These are phyloP conservation scores for Oryza rufipogon DNA, from an alignment of 176 grass and related monocot species.

Conservation along the genomic window DNA sequence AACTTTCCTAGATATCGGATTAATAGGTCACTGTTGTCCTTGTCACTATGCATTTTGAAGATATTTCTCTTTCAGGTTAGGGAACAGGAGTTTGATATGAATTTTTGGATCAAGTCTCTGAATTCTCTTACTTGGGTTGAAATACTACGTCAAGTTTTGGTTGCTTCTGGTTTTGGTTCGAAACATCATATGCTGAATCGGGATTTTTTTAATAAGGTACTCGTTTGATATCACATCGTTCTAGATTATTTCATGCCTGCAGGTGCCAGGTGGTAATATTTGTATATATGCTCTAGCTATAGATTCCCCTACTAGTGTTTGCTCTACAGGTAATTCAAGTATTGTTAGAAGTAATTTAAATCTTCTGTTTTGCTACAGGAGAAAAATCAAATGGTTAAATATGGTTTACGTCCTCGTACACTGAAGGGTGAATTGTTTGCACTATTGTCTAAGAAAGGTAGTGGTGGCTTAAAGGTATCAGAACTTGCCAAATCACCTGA, in stretches of 20 bases:
- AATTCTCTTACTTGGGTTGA: conserved; percentile 98
- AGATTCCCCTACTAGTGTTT: not conserved
- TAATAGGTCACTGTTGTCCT: not conserved
- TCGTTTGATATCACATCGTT: conserved; percentile 16
- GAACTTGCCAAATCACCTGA: conserved; percentile 68
- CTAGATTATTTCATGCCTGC: conserved; percentile 19
- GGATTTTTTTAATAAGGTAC: conserved; percentile 83
- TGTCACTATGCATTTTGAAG: conserved; percentile 11
- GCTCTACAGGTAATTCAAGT: conserved; percentile 21
- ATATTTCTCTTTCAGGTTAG: conserved; percentile 68
- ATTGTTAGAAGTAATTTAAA: conserved; percentile 27
- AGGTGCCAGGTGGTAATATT: conserved; percentile 12
- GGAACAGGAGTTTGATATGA: conserved; percentile 86
- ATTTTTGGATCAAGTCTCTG: conserved; percentile 68
- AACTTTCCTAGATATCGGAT: not conserved
- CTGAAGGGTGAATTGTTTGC: conserved; percentile 91
- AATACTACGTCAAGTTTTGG: conserved; percentile 90
- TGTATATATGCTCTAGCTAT: conserved; percentile 22
- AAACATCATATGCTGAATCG: conserved; percentile 61
- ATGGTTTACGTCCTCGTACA: conserved; percentile 74
- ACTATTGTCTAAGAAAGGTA: conserved; percentile 91
- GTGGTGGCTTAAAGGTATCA: conserved; percentile 70
- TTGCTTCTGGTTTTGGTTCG: conserved; percentile 90
- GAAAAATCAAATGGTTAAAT: conserved; percentile 94
- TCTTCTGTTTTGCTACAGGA: conserved; percentile 53